Base-by-base conservation (phyloP, 768 basidiomycete genomes). In the Tulasnella sp. region DNA sequence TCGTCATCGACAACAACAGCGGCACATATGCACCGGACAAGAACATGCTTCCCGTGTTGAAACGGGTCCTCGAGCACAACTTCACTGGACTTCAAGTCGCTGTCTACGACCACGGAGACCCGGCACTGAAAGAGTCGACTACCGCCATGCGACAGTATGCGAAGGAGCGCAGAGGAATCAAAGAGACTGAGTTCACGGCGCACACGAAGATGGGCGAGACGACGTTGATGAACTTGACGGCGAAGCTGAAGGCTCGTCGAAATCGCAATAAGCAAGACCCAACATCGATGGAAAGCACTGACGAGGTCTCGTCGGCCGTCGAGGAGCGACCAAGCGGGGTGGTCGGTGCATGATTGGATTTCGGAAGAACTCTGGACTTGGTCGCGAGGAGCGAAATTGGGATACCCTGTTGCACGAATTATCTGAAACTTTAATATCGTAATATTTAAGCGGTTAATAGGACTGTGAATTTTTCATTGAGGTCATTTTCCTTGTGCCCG, bases 21-120 rank as follows among this genome's bases (percentile, higher is more conserved):
- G 95, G 95, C 75, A 96, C 94, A 76, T 96, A 96, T 84, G 89
- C 93, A 44, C 95, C 95, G 0, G 90, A 94, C 83, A 88, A 89
- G 77, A 85, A 83, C 77, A 83, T 95, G 82, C 86, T 96, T 2
- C 92, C 92, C 0, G 84, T 87, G 64, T 85, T 95, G 80, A 89
- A 90, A 84, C 88, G 87, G 82, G 86, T 94, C 40, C 84, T 96
- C 76, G 91, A 94, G 85, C 89, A 89, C 83, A 96, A 96, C 84
- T 94, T 96, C 84, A 87, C 90, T 28, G 92, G 91, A 2, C 88
- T 94, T 80, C 85, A 83, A 46, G 87, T 95, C 28, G 84, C 88
- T 76, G 91, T 90, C 44, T 86, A 90, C 83, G 88, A 89, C 81
- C 86, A 88, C 60, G 89, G 89, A 77, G 92, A 94, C 82, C 64